These are phyloP conservation scores for Tubosaeta sp. DNA, from an alignment of 768 basidiomycete genomes.

Conservation along the genomic window DNA sequence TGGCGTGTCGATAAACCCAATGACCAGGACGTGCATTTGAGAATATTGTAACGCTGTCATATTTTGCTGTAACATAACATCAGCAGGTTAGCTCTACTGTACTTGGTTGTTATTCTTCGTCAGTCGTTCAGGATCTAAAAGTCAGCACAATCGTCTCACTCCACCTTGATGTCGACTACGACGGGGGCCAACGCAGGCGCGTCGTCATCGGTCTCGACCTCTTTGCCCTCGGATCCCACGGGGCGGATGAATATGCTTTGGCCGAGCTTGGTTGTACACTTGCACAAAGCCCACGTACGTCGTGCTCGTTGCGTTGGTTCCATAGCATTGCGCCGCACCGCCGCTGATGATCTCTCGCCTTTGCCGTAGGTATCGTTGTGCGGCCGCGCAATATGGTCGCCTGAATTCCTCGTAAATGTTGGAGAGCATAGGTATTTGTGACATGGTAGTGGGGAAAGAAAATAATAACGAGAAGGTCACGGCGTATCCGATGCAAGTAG, in stretches of 20 bases:
- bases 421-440: constrained; percentile 47
- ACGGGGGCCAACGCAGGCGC: not conserved
- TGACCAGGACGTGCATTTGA: too few relatives aligned
- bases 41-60: too few relatives aligned
- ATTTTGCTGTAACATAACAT: too few relatives aligned
- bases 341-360: constrained; percentile 41
- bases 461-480: constrained; percentile 56
- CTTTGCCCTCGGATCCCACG: not conserved
- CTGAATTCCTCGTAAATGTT: constrained; percentile 56
- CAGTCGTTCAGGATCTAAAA: too few relatives aligned
- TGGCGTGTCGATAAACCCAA: too few relatives aligned
- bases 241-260: constrained; percentile 3
- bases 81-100: too few relatives aligned
- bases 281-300: constrained; percentile 50
- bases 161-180: constrained; percentile 12
- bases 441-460: constrained; percentile 40
- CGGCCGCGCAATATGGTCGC: constrained; percentile 40
- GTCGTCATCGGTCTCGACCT: not conserved
- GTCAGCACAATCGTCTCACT: constrained; percentile 10
- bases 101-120: too few relatives aligned
- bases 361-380: constrained; percentile 39
- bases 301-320: constrained; percentile 28
- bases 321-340: constrained; percentile 38
- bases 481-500: constrained; percentile 56
- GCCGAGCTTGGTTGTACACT: constrained; percentile 46